Base-by-base conservation (phyloP, 257 asterid species). In the Misopates orontium region DNA sequence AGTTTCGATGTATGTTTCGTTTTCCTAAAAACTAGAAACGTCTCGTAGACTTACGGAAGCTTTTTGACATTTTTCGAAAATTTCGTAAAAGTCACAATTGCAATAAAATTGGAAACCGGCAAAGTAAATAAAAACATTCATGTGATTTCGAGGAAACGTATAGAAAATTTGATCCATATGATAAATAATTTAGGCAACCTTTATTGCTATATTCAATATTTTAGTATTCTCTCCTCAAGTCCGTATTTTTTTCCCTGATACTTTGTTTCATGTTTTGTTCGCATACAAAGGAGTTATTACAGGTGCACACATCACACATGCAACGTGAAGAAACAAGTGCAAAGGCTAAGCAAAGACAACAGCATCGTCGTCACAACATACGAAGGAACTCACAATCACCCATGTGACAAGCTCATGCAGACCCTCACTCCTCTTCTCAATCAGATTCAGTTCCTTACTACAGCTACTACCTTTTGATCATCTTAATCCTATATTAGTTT, bases 251-350 rank as follows among this genome's bases (percentile, higher is more conserved):
- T 28, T 28, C 17, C 36, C 49, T 58, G 44, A 31, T 28, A 58
- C 18, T n/a, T n/a, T 14, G 55, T 39, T 59, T 20, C 50, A 39
- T 59, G 41, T 39, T 59, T 17, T 10, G 44, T 19, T 10, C 10
- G 48, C 28, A 19, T 18, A 59, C 8, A 10, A 73, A 87, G 97
- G 86, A 90, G 96, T 64, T 90, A 90, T 16, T 90, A 90, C 53
- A 78, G 96, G 21, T 90, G 97, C 75, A 87, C 96, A n/a, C 87
- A 87, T 61, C 92, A 82, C 19, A 90, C 96, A 7, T 90, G 97
- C 90, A 82, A 76, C 49, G 97, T 90, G 82, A 90, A 90, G 85
- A 90, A 90, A 77, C 97, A 87, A 72, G 85, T 90, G 4, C 95
- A 90, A 60, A 78, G 97, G 54, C 84, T 82, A 11, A 82, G 84